Evolutionary conservation across 108 stramenopile species (phyloP).

Genomic region (Pseudonitzschia multiseries): DNA sequence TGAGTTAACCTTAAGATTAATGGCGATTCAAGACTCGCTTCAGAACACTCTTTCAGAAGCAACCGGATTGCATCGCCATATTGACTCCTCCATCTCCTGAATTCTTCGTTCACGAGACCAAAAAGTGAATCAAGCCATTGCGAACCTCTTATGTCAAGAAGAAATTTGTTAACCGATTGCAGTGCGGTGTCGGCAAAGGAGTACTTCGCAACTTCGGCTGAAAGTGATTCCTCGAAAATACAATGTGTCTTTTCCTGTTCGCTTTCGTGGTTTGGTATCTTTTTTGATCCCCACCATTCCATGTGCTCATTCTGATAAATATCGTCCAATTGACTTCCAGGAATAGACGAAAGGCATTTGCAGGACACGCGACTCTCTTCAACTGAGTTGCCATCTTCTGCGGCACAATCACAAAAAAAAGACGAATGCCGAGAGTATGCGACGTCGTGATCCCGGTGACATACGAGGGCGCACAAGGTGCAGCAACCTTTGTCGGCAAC

Average conservation of each 20-base stretch:
- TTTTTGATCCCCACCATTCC: background rate
- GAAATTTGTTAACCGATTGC: slow-evolving; percentile 2
- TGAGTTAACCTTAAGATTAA: slow-evolving; percentile 16
- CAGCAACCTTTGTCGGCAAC: slow-evolving; percentile 87
- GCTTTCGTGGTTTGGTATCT: background rate
- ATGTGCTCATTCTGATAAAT: slow-evolving; percentile 28
- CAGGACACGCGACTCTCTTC: slow-evolving; percentile 53
- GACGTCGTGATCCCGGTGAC: slow-evolving; percentile 85
- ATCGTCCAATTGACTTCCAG: slow-evolving; percentile 28
- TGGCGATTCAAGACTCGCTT: background rate
- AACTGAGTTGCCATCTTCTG: slow-evolving; percentile 45
- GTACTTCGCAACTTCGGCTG: slow-evolving; percentile 13
- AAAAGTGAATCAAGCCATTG: slow-evolving; percentile 24
- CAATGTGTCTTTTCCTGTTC: slow-evolving; percentile 1
- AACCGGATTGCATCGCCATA: slow-evolving; percentile 5
- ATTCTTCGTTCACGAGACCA: slow-evolving; percentile 6
- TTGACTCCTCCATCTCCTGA: slow-evolving; percentile 13
- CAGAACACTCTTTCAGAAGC: slow-evolving; percentile 1
- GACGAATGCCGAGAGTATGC: slow-evolving; percentile 73
- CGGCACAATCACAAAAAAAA: slow-evolving; percentile 92
- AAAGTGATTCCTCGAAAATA: slow-evolving; percentile 3
- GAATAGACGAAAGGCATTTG: slow-evolving; percentile 60
- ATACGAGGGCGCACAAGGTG: slow-evolving; percentile 71
- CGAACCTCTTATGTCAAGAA: background rate
- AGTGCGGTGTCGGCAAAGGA: slow-evolving; percentile 6